Base-by-base conservation (phyloP, 371 early-diverging fungal genomes). In the Zychaea mexicana region DNA sequence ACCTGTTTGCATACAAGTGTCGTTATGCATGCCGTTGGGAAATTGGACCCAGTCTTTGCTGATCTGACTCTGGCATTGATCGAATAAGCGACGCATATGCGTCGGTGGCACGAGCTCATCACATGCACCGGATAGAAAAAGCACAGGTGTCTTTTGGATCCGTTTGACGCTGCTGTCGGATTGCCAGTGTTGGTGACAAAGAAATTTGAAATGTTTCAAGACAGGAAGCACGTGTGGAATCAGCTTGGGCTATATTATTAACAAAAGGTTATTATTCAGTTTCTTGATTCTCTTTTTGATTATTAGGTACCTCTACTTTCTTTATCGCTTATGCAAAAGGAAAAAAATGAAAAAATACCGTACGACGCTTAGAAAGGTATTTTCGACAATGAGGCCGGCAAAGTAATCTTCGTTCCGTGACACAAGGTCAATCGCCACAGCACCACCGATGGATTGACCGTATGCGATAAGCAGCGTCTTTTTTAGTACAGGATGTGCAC, bases 401-500 rank as follows among this genome's bases (percentile, higher is more conserved):
- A 98, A 84, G 64, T 80, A 69, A 39, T 84, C 86, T 64, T 90
- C 86, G 69, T 94, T 90, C 57, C 87, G 75, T 21, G 90, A 82
- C 10, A 88, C 91, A 24, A 92, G 70, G 72, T 94, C 85, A 61
- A 97, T 92, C 4, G 98, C 95, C 12, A 96, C 97, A 19, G 98
- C 97, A 4, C 98, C 98, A 42, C 98, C 98, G 57, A 98, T 85
- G 30, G 94, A 94, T 77, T 98, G 98, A 0, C 98, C 98, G 73
- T 89, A 97, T 0, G 94, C 87, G 31, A 97, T 78, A 45, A 98
- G 72, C 66, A 88, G 88, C 2, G 92, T 88, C 61, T 91, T 78
- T 56, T 80, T 82, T 2, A 94, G 74, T 22, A 89, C 71, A 9
- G 89, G 87, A 67, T 96, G 92, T 17, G 79, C 70, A 55, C 72